phyloP scores from a whole-genome alignment of 2,329 filamentous ascomycete species.

The Ophiostoma piceae region DNA sequence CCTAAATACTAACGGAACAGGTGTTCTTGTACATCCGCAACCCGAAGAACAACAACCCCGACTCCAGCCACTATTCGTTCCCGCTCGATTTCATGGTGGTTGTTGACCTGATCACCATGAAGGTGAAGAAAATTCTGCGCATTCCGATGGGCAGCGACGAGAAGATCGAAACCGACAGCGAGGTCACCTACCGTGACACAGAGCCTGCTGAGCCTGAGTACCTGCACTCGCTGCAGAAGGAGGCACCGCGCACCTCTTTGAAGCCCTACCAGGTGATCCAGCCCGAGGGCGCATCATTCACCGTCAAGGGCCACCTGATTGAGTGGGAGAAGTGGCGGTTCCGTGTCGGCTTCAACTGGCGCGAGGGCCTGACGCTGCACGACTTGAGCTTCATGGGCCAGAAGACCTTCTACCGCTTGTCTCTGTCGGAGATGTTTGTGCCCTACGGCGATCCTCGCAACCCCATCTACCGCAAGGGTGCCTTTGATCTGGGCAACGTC shows the following conservation, averaged over 20 bases:
- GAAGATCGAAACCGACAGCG: constrained; percentile 31
- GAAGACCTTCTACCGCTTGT: constrained; percentile 49
- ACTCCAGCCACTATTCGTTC: constrained; percentile 58
- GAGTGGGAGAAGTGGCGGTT: constrained; percentile 66
- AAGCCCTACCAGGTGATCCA: constrained; percentile 20
- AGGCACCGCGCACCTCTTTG: constrained; percentile 2
- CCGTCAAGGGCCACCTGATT: constrained; percentile 47
- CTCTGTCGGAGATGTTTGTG: constrained; percentile 64
- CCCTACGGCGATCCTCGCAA: constrained; percentile 58
- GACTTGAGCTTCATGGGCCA: constrained; percentile 16
- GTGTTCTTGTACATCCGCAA: constrained; percentile 60
- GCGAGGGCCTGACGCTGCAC: constrained; percentile 55
- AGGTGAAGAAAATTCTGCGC: constrained; percentile 39
- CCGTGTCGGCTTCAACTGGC: constrained; percentile 64
- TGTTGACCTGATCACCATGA: constrained; percentile 45
- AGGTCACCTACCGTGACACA: constrained; percentile 34
- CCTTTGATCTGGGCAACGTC: constrained; percentile 67
- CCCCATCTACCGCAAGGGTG: constrained; percentile 64
- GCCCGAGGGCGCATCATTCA: constrained; percentile 37
- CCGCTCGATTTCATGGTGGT: constrained; percentile 56
- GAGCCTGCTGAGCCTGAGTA: constrained; percentile 31
- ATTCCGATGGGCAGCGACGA: constrained; percentile 49
- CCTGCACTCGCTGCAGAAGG: constrained; percentile 3
- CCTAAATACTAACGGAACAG: not conserved
- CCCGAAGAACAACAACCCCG: constrained; percentile 54